phyloP scores from a whole-genome alignment of 225 moss, liverwort and hornwort species.

The Polytrichum formosum region DNA sequence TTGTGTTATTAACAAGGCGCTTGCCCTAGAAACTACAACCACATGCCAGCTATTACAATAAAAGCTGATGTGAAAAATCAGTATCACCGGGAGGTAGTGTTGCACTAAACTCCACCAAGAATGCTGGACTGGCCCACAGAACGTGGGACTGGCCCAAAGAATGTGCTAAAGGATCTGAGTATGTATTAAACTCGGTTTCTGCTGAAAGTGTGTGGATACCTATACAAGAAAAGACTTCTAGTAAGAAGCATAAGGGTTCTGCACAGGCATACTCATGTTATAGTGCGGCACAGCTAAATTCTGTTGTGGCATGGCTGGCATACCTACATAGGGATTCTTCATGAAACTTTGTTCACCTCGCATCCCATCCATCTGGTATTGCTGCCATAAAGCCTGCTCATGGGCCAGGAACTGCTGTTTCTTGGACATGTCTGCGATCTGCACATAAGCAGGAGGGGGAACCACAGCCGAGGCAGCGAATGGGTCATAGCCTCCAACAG shows the following conservation, averaged over 20 bases:
- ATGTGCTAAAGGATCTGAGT: not conserved
- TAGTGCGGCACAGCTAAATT: constrained; percentile 1
- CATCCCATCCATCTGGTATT: constrained; percentile 65
- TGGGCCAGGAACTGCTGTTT: constrained; percentile 57
- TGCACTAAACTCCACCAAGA: constrained; percentile 2
- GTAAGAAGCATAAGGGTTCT: constrained; percentile 10
- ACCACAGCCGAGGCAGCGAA: constrained; percentile 54
- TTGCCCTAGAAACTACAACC: not conserved
- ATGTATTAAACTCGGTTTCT: not conserved
- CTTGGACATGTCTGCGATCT: constrained; percentile 58
- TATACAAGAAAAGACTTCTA: not conserved
- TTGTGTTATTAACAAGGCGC: not conserved
- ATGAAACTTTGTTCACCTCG: constrained; percentile 54
- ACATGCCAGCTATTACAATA: not conserved
- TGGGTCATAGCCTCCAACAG: constrained; percentile 38
- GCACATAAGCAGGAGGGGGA: constrained; percentile 65
- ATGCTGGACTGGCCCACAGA: constrained; percentile 2
- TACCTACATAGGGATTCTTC: constrained; percentile 27
- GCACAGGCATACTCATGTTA: constrained; percentile 9
- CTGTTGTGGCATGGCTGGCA: constrained; percentile 6
- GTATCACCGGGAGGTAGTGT: not conserved
- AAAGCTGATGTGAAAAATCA: constrained; percentile 6
- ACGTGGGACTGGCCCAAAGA: constrained; percentile 3
- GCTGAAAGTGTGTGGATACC: not conserved
- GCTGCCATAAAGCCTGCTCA: constrained; percentile 69